Conservation (phyloP, 306 rosid genomes). For the Argentina anserina region DNA sequence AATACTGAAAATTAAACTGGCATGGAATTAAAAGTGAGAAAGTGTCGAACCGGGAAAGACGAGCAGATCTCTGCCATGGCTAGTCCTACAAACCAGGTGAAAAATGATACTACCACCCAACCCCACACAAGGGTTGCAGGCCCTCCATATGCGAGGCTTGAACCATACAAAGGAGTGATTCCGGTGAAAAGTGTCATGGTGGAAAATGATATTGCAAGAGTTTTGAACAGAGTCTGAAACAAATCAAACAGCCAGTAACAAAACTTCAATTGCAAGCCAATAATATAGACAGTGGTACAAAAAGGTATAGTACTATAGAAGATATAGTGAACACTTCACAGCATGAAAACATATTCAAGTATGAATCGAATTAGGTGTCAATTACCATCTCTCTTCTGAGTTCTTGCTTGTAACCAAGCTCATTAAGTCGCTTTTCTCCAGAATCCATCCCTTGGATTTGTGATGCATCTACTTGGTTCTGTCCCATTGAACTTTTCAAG, state of each 20-base stretch:
- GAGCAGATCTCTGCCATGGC: conserved; percentile 97
- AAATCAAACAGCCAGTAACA: background rate
- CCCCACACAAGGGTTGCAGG: conserved; percentile 94
- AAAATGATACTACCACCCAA: conserved; percentile 77
- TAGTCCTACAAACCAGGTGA: conserved; percentile 83
- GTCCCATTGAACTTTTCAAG: background rate
- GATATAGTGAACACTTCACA: background rate
- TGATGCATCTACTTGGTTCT: conserved; percentile 20
- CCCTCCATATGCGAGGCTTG: conserved; percentile 76
- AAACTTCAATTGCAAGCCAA: background rate
- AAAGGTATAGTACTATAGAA: background rate
- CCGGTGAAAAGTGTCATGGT: conserved; percentile 93
- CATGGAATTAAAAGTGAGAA: conserved; percentile 1
- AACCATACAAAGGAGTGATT: conserved; percentile 85
- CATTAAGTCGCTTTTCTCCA: conserved; percentile 73
- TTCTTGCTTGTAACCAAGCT: conserved; percentile 90
- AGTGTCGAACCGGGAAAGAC: conserved; percentile 66
- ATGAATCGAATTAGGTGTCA: background rate
- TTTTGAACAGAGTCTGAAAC: conserved; percentile 79
- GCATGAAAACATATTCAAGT: background rate
- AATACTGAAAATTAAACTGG: background rate
- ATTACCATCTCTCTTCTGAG: conserved; percentile 74
- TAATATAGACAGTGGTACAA: background rate
- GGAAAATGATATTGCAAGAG: conserved; percentile 85
- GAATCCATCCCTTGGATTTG: conserved; percentile 48